Percentiles rank a stretch among this genome's conserved stretches.
phyloP scores from a whole-genome alignment of 2,329 filamentous ascomycete species.

The Grosmannia clavigera region DNA sequence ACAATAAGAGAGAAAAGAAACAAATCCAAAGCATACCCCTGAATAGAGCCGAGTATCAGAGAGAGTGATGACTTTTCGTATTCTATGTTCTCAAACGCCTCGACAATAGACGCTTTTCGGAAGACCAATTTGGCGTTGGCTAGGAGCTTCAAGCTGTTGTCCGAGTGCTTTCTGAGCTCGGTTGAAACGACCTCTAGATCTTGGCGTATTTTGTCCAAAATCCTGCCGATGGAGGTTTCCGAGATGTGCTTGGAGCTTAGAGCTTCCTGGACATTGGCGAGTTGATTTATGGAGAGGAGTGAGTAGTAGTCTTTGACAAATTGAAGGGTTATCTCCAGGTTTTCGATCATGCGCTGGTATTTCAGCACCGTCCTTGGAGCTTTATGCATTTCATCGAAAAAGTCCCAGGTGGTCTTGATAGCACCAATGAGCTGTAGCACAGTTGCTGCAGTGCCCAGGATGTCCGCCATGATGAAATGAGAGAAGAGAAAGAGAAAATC shows the following conservation, averaged over 20 bases:
- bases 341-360: neutral
- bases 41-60: neutral
- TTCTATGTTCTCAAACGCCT: neutral
- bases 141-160: neutral
- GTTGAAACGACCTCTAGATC: neutral
- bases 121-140: neutral
- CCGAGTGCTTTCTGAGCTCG: neutral
- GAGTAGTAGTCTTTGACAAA: neutral
- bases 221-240: neutral
- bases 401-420: neutral
- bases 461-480: neutral
- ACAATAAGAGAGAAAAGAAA: neutral
- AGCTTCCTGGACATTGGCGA: neutral
- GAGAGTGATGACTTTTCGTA: neutral
- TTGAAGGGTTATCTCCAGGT: neutral
- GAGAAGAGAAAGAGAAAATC: no score
- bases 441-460: neutral
- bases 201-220: neutral
- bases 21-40: neutral
- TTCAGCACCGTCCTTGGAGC: neutral
- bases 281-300: neutral
- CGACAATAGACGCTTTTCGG: neutral
- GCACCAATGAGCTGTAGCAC: neutral
- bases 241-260: neutral
- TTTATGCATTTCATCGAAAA: neutral